Percentiles rank a stretch among this genome's conserved stretches.
Evolutionary conservation across 2,329 filamentous ascomycete species (phyloP).

Genomic region (Talaromyces albobiverticillius): DNA sequence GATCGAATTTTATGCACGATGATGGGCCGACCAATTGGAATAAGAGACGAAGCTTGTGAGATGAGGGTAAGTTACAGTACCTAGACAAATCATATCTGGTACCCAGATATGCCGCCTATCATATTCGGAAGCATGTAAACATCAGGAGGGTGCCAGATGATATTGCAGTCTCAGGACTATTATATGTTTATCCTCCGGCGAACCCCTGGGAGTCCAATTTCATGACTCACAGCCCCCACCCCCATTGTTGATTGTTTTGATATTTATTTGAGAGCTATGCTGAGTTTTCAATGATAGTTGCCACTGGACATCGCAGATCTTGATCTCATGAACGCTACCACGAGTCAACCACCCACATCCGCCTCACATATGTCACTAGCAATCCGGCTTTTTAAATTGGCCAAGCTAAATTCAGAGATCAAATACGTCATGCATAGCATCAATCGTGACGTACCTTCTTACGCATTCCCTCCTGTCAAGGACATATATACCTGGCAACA

Average conservation of each 20-base stretch:
- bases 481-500: slow-evolving; percentile 49
- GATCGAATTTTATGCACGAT: slow-evolving; percentile 54
- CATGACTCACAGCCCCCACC: too few species aligned
- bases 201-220: too few species aligned
- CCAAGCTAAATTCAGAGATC: slow-evolving; percentile 54
- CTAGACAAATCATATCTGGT: too few species aligned
- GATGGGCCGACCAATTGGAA: slow-evolving; percentile 55
- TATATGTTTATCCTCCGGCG: too few species aligned
- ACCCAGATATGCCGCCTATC: too few species aligned
- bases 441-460: slow-evolving; percentile 45
- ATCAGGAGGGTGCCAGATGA: too few species aligned
- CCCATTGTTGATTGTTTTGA: too few species aligned
- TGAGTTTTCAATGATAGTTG: too few species aligned
- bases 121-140: too few species aligned
- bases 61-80: slow-evolving; percentile 40
- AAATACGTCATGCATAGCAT: slow-evolving; percentile 57
- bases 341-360: background rate
- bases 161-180: too few species aligned
- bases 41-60: slow-evolving; percentile 56
- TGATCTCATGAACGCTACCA: background rate
- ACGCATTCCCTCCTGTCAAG: slow-evolving; percentile 48
- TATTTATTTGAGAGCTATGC: too few species aligned
- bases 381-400: slow-evolving; percentile 46
- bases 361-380: slow-evolving; percentile 40
- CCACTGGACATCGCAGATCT: slow-evolving; percentile 8